Conservation (phyloP, 1,284 basidiomycete genomes). For the Fomitopsis pinicola region DNA sequence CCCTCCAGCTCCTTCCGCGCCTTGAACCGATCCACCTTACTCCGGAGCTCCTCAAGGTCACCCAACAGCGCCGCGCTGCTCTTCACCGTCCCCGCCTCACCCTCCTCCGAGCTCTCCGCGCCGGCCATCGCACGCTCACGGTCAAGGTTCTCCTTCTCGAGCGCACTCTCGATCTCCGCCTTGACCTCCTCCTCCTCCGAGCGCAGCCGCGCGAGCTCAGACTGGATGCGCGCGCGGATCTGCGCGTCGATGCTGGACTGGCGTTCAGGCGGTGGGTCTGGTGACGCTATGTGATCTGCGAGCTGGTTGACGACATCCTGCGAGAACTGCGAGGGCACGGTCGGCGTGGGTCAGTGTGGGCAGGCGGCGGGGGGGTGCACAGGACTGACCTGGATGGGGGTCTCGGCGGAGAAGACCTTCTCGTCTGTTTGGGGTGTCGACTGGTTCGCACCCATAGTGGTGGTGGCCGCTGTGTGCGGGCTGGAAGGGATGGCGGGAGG, state of each 20-base stretch:
- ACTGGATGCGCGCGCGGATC: conserved; percentile 61
- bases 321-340: conserved; percentile 52
- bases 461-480: background rate
- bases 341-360: conserved; percentile 1
- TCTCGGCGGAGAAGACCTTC: conserved; percentile 60
- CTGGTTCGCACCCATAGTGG: conserved; percentile 60
- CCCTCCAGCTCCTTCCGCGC: conserved; percentile 50
- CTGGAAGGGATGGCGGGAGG: background rate
- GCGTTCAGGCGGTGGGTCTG: conserved; percentile 57
- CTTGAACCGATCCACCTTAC: conserved; percentile 72
- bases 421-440: conserved; percentile 51
- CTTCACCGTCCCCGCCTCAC: conserved; percentile 42
- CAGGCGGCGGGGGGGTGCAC: background rate
- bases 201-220: conserved; percentile 58
- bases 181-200: conserved; percentile 63
- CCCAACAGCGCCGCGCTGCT: conserved; percentile 60
- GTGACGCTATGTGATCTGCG: conserved; percentile 53
- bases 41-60: conserved; percentile 68
- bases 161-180: conserved; percentile 60
- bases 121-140: conserved; percentile 54
- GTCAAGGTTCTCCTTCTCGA: conserved; percentile 80
- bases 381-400: conserved; percentile 54
- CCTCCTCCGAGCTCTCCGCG: conserved; percentile 27
- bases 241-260: conserved; percentile 69
- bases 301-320: conserved; percentile 73